These are phyloP conservation scores for Penicillium pancosmium DNA, from an alignment of 495 filamentous ascomycete genomes.

Conservation along the genomic window DNA sequence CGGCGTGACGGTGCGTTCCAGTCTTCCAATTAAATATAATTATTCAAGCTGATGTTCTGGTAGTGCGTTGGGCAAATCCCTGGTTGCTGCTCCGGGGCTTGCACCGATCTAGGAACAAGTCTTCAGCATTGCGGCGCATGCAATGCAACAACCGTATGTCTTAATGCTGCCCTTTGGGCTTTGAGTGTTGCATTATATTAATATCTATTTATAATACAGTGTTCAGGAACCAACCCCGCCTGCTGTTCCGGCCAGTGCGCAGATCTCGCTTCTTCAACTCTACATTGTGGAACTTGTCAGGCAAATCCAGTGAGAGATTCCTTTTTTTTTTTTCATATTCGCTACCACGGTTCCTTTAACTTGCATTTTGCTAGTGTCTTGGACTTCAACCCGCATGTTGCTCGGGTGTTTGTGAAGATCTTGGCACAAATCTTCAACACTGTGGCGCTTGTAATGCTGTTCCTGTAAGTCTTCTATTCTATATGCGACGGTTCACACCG, in stretches of 20 bases:
- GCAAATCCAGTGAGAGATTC: slow-evolving; percentile 11
- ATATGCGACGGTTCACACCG: neutral
- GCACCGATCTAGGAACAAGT: slow-evolving; percentile 15
- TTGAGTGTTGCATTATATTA: neutral
- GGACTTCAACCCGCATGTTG: slow-evolving; percentile 18
- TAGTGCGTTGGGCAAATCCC: slow-evolving; percentile 21
- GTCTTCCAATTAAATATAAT: neutral
- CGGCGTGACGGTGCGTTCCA: slow-evolving; percentile 9
- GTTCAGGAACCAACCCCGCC: slow-evolving; percentile 16
- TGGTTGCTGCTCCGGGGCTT: slow-evolving; percentile 24
- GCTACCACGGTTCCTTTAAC: neutral
- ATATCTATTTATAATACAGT: slow-evolving; percentile 6
- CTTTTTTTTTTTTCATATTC: neutral
- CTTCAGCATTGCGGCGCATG: slow-evolving; percentile 19
- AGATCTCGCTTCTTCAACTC: slow-evolving; percentile 13
- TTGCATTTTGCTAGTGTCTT: neutral
- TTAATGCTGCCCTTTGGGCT: neutral
- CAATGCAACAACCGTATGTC: slow-evolving; percentile 13
- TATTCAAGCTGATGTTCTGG: neutral
- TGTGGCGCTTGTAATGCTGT: slow-evolving; percentile 18
- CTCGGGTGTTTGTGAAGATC: slow-evolving; percentile 15
- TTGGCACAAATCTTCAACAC: slow-evolving; percentile 3
- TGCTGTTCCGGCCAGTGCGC: slow-evolving; percentile 19
- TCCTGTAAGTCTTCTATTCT: slow-evolving; percentile 5
- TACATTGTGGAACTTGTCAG: slow-evolving; percentile 17